Evolutionary conservation across 1,284 basidiomycete genomes (phyloP), one percentile per base, ranked within the genome.

Genomic region (Leccinum angustisporum): DNA sequence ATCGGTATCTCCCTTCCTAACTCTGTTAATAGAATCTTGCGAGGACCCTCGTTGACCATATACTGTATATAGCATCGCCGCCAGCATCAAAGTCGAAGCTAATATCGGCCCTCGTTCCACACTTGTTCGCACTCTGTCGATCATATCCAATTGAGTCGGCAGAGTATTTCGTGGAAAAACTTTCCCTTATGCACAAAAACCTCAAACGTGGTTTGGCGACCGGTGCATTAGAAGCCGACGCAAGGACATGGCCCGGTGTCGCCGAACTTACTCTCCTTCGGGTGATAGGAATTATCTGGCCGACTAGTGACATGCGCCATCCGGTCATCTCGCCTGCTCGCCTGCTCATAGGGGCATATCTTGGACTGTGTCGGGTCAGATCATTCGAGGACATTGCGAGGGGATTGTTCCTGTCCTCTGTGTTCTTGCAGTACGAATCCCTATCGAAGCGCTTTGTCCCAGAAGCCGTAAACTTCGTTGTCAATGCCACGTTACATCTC

Each of bases 171-270:
- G 85, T 92, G 62, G 78, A 84, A 56, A 98, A 98, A 76, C 82
- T 99, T 53, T 79, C 83, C 0, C 77, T 98, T 10, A 97, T 98
- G 94, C 90, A 98, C 75, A 95, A 95, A 78, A 98, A 98, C 74
- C 86, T 99, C 56, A 87, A 87, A 60, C 87, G 88, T 5, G 96
- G 95, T 5, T 80, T 99, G 7, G 83, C 88, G 3, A 83, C 81
- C n/a, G 94, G 92, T 1, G 79, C 93, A 0, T 79, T 86, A 13
- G 79, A 85, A 25, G 76, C 76, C 0, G 80, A 85, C 4, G 82
- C 93, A 1, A 91, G 86, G 76, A 98, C 95, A 0, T 97, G 94
- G 88, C 97, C 97, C 1, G 88, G 90, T 4, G 74, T 88, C 1
- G 79, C 94, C 4, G 97, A 99, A 74, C 81, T 99, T 38, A 81